Conservation (phyloP, 1,284 basidiomycete genomes). For the Microbotryum scabiosae region DNA sequence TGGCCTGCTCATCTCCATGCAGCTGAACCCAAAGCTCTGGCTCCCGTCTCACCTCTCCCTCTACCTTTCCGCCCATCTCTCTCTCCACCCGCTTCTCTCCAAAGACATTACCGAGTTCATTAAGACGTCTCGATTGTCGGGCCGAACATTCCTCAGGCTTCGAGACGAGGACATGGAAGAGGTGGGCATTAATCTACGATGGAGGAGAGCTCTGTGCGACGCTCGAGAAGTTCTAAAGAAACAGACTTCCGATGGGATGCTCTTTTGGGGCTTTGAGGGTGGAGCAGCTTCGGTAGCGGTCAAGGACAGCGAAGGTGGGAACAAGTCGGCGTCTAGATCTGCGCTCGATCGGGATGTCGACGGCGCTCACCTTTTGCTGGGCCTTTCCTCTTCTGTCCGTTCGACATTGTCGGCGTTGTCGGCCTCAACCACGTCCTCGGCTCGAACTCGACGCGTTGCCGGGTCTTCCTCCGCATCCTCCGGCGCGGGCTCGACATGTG, state of each 20-base stretch:
- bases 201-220: conserved; percentile 8
- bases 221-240: conserved; percentile 21
- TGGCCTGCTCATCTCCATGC: background rate
- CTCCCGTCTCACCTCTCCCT: conserved; percentile 26
- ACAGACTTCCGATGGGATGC: conserved; percentile 15
- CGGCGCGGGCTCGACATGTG: no score
- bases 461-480: no score
- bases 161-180: conserved; percentile 28
- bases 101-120: conserved; percentile 31
- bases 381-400: no score
- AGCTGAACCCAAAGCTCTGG: conserved; percentile 27
- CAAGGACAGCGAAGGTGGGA: background rate
- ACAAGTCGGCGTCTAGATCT: background rate
- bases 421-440: no score
- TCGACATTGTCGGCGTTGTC: no score
- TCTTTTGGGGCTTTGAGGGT: conserved; percentile 26
- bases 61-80: conserved; percentile 19
- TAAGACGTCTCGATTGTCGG: conserved; percentile 23
- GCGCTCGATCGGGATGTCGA: no score
- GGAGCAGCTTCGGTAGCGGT: background rate
- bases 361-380: no score
- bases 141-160: conserved; percentile 32
- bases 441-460: no score
- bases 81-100: conserved; percentile 6
- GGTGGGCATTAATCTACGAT: conserved; percentile 31